Evolutionary conservation across 768 basidiomycete species (phyloP), one percentile per base, ranked within the genome.

Genomic region (Suillus spraguei): DNA sequence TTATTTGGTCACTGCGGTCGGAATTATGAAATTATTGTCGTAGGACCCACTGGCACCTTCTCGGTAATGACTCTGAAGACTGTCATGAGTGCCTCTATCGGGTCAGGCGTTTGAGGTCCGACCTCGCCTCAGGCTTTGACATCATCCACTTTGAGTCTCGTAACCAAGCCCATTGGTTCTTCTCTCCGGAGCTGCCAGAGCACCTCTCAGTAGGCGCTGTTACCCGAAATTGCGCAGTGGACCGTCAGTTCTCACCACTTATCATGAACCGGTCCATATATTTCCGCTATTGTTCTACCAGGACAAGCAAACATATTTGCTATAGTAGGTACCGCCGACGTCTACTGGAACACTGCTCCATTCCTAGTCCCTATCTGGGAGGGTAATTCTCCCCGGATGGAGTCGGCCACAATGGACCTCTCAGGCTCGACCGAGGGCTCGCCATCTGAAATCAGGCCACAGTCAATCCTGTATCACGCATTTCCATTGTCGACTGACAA

Each of bases 401-500:
- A 10, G 16, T 39, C 16, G 16, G 38, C 24, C 55, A 17, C 16
- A 24, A 10, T 22, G 36, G 22, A 36, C 35, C 10, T 22, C 5
- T 39, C 55, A 36, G 22, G 22, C 38, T 38, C 36, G 22, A 55
- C 54, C n/a, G 22, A 24, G 8, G 9, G 38, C 10, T 35, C 10
- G 24, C 38, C 38, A 20, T 35, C 38, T 11, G 11, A 24, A 20
- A 24, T 28, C 9, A 17, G 16, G 38, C 2, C 10, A 16, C 10
- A 24, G 22, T 24, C 36, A 24, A 39, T 39, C 22, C 8, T 24
- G 13, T 56, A 17, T 24, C 9, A 22, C 24, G 22, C 3, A 39
- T 56, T 22, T 17, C 55, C 38, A 56, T 39, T 39, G 35, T 22
- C 13, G 54, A 55, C n/a, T 55, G 54, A 55, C 54, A 56, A 24